These are phyloP conservation scores for Sextonia rubra DNA, from an alignment of 164 flowering plant genomes.

Conservation along the genomic window DNA sequence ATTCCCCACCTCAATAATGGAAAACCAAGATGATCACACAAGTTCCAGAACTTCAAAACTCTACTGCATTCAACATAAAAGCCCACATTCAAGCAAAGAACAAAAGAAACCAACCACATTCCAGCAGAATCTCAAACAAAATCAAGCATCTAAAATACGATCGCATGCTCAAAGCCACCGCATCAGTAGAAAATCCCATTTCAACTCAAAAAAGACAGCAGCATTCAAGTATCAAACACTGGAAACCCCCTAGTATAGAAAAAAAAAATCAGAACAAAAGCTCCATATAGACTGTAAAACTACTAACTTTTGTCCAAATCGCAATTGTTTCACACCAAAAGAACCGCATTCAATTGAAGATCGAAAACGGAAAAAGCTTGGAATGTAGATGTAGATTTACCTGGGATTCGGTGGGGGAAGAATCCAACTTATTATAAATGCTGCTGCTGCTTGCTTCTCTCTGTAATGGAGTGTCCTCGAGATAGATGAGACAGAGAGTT, in stretches of 20 bases:
- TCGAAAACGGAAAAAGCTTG: not conserved
- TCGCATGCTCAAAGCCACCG: not conserved
- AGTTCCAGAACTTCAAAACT: too few species aligned
- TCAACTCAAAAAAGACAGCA: not conserved
- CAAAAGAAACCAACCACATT: not conserved
- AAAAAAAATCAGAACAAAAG: constrained; percentile 3
- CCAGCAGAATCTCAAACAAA: not conserved
- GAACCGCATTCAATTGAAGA: constrained; percentile 1
- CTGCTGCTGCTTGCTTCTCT: too few species aligned
- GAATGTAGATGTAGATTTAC: too few species aligned
- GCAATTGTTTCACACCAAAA: not conserved
- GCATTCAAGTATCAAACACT: not conserved
- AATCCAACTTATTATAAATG: too few species aligned
- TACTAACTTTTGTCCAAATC: not conserved
- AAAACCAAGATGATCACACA: too few species aligned
- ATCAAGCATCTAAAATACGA: not conserved
- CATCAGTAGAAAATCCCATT: too few species aligned
- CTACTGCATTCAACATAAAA: not conserved
- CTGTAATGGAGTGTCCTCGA: too few species aligned
- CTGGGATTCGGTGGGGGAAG: too few species aligned
- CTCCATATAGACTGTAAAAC: constrained; percentile 4
- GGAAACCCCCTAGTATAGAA: too few species aligned
- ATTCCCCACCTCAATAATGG: too few species aligned
- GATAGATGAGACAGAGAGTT: too few species aligned
- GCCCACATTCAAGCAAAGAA: not conserved